phyloP scores from a whole-genome alignment of 164 flowering plant species.

The Vitis rotundifolia region DNA sequence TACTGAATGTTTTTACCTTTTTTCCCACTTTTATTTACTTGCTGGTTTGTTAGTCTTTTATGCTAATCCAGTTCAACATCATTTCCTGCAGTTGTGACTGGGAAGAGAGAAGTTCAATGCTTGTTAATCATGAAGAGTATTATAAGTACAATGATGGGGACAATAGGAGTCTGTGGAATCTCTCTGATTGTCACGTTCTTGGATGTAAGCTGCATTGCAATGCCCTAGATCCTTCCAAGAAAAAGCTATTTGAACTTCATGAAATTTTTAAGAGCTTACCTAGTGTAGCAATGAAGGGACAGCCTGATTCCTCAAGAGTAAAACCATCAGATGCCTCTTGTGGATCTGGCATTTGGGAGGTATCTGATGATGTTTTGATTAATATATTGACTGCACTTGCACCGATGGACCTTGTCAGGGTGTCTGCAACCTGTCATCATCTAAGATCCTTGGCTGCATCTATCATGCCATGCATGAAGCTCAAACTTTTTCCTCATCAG shows the following conservation, averaged over 20 bases:
- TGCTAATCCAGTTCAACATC: slow-evolving; percentile 11
- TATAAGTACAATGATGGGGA: slow-evolving; percentile 16
- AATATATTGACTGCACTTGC: slow-evolving; percentile 45
- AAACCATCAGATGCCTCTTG: slow-evolving; percentile 40
- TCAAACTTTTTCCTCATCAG: slow-evolving; percentile 92
- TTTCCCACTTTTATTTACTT: slow-evolving; percentile 1
- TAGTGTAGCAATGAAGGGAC: slow-evolving; percentile 38
- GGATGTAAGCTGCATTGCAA: slow-evolving; percentile 63
- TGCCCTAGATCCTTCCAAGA: slow-evolving; percentile 39
- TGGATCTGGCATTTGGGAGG: slow-evolving; percentile 63
- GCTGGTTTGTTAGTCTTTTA: background rate
- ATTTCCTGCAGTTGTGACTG: slow-evolving; percentile 79
- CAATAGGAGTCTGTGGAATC: slow-evolving; percentile 45
- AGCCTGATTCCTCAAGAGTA: slow-evolving; percentile 39
- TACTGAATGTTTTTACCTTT: background rate
- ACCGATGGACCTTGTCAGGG: slow-evolving; percentile 68
- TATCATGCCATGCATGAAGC: slow-evolving; percentile 88
- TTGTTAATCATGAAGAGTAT: slow-evolving; percentile 14
- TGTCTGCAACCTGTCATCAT: slow-evolving; percentile 84
- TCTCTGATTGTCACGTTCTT: slow-evolving; percentile 74
- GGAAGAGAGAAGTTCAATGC: slow-evolving; percentile 54
- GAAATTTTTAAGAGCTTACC: slow-evolving; percentile 87
- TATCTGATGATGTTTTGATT: slow-evolving; percentile 76
- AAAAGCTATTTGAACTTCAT: slow-evolving; percentile 73
- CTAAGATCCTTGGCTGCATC: slow-evolving; percentile 65